These are phyloP conservation scores for Penicillium expansum DNA, from an alignment of 2,329 filamentous ascomycete species.

Conservation along the genomic window DNA sequence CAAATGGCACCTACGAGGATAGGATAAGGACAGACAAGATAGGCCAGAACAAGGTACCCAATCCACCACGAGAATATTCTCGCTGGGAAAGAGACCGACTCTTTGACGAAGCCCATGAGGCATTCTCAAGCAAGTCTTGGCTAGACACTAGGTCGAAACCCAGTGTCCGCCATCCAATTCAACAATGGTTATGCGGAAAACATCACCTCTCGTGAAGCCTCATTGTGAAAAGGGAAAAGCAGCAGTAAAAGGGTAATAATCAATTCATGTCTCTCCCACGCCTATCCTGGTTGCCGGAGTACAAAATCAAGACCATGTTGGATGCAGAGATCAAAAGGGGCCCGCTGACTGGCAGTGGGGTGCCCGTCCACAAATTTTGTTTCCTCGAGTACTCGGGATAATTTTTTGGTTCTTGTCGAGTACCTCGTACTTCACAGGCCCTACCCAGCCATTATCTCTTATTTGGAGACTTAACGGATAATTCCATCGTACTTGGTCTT, in stretches of 20 bases:
- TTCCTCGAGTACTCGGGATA: constrained; percentile 23
- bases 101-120: constrained; percentile 19
- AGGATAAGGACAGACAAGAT: constrained; percentile 24
- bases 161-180: constrained; percentile 35
- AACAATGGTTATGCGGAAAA: constrained; percentile 58
- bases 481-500: constrained; percentile 96
- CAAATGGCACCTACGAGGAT: constrained; percentile 21
- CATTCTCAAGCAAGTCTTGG: constrained; percentile 23
- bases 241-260: constrained; percentile 26
- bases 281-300: constrained; percentile 40
- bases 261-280: constrained; percentile 42
- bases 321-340: constrained; percentile 26
- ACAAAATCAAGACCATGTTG: constrained; percentile 32
- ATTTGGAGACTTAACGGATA: constrained; percentile 72
- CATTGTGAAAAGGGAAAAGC: constrained; percentile 51
- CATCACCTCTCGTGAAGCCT: constrained; percentile 58
- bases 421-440: constrained; percentile 33
- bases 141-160: constrained; percentile 13
- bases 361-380: constrained; percentile 22
- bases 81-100: constrained; percentile 18
- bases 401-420: constrained; percentile 30
- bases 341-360: constrained; percentile 18
- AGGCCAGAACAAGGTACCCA: constrained; percentile 22
- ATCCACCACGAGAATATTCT: constrained; percentile 4
- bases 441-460: constrained; percentile 7